Evolutionary conservation across 2,329 filamentous ascomycete genomes (phyloP), one percentile per base, ranked within the genome.

Genomic region (Ceratocystis variospora): DNA sequence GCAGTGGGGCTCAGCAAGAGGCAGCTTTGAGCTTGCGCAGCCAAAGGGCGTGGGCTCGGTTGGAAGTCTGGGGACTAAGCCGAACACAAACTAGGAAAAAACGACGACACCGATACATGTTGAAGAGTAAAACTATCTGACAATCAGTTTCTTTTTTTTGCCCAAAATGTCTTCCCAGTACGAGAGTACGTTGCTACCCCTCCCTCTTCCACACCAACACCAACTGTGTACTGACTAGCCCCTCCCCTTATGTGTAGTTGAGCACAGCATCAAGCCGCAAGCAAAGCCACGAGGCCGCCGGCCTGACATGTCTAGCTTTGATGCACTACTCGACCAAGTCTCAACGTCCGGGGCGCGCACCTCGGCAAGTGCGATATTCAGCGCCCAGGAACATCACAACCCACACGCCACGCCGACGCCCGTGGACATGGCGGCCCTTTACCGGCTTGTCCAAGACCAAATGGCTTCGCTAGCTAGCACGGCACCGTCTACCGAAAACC

Each of bases 281-380:
- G 25, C 65, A 44, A 46, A 65, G 53, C 77, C 78, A 8, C 50
- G 33, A 44, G 28, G 31, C 31, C 83, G 84, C 50, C 81, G 81
- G 71, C 75, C 83, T 68, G 83, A 86, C 76, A 87, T 87, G 84
- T 80, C 83, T 64, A 81, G 80, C 68, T 87, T 86, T 76, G 80
- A 76, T 71, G 79, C 81, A 66, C 80, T 83, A 72, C 80, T 85
- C 68, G 76, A 80, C 73, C 79, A 80, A 69, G 76, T 86, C 72
- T 74, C 76, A 69, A 70, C 68, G 69, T 66, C 67, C 62, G 61
- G 66, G 53, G 72, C 75, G 64, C 73, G 75, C 67, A 71, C 74
- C 44, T 73, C 74, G 63, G 67, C 72, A 62, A 68, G 73, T 62
- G 72, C 73, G 12, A 65, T 62, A 50, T 66, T 69, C 62, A 62